These are phyloP conservation scores for Blastobotrys malaysiensis DNA, from an alignment of 1,139 yeast species.

Conservation along the genomic window DNA sequence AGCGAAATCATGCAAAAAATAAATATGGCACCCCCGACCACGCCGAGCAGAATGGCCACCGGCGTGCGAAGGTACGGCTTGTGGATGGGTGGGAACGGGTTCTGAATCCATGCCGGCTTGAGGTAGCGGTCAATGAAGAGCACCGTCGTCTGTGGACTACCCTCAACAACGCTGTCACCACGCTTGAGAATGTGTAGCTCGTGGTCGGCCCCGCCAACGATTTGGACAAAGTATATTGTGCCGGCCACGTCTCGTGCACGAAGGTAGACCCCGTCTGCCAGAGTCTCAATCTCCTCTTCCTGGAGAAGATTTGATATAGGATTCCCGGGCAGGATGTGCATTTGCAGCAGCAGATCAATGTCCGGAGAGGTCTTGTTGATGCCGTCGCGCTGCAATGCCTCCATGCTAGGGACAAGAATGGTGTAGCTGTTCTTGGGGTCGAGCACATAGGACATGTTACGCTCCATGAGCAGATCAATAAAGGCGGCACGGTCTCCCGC, in stretches of 20 bases:
- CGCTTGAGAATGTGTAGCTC: slow-evolving; percentile 60
- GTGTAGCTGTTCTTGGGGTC: slow-evolving; percentile 44
- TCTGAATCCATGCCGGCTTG: slow-evolving; percentile 54
- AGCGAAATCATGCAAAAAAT: slow-evolving; percentile 22
- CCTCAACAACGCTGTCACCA: slow-evolving; percentile 45
- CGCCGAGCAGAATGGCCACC: slow-evolving; percentile 33
- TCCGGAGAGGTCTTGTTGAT: slow-evolving; percentile 41
- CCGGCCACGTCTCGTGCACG: slow-evolving; percentile 38
- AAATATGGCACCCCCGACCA: slow-evolving; percentile 33
- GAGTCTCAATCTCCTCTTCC: slow-evolving; percentile 36
- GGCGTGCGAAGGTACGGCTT: slow-evolving; percentile 32
- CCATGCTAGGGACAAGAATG: slow-evolving; percentile 65
- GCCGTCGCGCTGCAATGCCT: slow-evolving; percentile 50
- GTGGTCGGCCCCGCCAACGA: slow-evolving; percentile 51
- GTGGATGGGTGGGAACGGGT: slow-evolving; percentile 21
- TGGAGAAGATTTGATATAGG: slow-evolving; percentile 36
- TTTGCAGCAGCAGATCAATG: slow-evolving; percentile 51
- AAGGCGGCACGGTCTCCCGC: slow-evolving; percentile 44
- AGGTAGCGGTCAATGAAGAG: slow-evolving; percentile 68
- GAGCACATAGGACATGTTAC: slow-evolving; percentile 35
- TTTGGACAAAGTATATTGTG: slow-evolving; percentile 32
- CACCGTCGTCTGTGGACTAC: slow-evolving; percentile 42
- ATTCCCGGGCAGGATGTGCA: slow-evolving; percentile 64
- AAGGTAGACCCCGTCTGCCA: slow-evolving; percentile 41
- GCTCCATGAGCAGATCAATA: slow-evolving; percentile 42